These are phyloP conservation scores for Sporothrix globosa DNA, from an alignment of 2,329 filamentous ascomycete genomes.

Conservation along the genomic window DNA sequence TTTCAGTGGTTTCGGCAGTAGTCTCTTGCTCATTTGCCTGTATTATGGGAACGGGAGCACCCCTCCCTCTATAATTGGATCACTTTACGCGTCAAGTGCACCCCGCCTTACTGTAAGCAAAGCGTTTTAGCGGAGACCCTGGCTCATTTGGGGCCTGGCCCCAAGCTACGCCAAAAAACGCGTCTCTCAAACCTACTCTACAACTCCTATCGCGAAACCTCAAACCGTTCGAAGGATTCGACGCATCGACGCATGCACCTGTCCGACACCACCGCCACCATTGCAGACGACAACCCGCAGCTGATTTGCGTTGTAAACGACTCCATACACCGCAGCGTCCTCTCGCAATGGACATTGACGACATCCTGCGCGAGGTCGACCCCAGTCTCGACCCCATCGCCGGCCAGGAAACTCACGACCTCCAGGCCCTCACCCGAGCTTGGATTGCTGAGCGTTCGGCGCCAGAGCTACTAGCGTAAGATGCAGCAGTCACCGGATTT, in stretches of 20 bases:
- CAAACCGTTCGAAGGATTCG: not conserved
- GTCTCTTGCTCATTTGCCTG: no score
- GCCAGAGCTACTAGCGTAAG: conserved; percentile 83
- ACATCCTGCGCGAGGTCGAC: conserved; percentile 76
- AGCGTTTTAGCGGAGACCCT: not conserved
- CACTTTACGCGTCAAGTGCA: conserved; percentile 18
- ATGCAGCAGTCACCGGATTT: not conserved
- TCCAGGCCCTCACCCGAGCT: conserved; percentile 85
- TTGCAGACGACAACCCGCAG: not conserved
- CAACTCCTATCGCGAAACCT: not conserved
- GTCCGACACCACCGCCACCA: not conserved
- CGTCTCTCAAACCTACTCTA: not conserved
- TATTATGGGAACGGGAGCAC: not conserved
- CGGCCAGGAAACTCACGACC: conserved; percentile 65
- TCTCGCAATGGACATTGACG: conserved; percentile 71
- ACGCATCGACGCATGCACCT: not conserved
- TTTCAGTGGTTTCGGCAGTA: not conserved
- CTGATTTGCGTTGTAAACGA: not conserved
- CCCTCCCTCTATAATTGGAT: not conserved
- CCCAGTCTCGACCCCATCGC: conserved; percentile 58
- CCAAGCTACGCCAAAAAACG: conserved; percentile 13
- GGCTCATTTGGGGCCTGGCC: not conserved
- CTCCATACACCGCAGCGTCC: not conserved
- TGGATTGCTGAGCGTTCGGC: conserved; percentile 93
- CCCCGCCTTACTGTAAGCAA: not conserved